Percentiles rank a stretch among this genome's conserved stretches.
Conservation (phyloP, 2,329 filamentous ascomycete species). For the Penicillium sp. region DNA sequence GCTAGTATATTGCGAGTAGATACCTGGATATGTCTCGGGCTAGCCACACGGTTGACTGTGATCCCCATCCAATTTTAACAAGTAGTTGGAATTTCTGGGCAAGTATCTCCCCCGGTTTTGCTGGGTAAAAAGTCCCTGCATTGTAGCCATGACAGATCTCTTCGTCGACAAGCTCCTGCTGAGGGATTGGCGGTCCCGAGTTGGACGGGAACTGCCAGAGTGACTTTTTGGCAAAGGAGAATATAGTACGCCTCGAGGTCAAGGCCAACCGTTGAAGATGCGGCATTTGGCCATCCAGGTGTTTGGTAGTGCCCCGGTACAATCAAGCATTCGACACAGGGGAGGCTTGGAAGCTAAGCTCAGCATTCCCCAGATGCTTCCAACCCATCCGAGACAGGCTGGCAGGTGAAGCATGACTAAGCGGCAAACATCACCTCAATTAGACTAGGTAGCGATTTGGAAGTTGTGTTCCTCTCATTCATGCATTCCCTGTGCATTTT, state of each 20-base stretch:
- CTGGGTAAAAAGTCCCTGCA: slow-evolving; percentile 36
- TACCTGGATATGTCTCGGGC: slow-evolving; percentile 31
- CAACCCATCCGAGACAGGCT: neutral
- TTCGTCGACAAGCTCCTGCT: slow-evolving; percentile 31
- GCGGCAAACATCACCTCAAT: too few species aligned
- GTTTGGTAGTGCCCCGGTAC: neutral
- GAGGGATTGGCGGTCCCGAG: slow-evolving; percentile 3
- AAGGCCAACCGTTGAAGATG: slow-evolving; percentile 4
- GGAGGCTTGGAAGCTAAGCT: neutral
- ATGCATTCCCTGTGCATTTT: too few species aligned
- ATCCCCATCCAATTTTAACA: slow-evolving; percentile 40
- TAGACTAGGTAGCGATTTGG: too few species aligned
- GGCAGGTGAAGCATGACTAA: too few species aligned
- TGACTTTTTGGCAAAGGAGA: slow-evolving; percentile 13
- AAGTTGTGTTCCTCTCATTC: too few species aligned
- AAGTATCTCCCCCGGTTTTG: slow-evolving; percentile 34
- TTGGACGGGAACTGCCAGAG: slow-evolving; percentile 9
- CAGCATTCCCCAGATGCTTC: neutral
- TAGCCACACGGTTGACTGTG: slow-evolving; percentile 42
- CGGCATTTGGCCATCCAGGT: slow-evolving; percentile 4
- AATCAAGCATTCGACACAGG: neutral
- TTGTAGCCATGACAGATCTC: slow-evolving; percentile 35
- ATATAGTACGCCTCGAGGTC: slow-evolving; percentile 10
- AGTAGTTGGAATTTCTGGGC: slow-evolving; percentile 33
- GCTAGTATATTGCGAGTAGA: neutral